Evolutionary conservation across 2,329 filamentous ascomycete species (phyloP), one percentile per base, ranked within the genome.

Genomic region (Epichloe coenophiala): DNA sequence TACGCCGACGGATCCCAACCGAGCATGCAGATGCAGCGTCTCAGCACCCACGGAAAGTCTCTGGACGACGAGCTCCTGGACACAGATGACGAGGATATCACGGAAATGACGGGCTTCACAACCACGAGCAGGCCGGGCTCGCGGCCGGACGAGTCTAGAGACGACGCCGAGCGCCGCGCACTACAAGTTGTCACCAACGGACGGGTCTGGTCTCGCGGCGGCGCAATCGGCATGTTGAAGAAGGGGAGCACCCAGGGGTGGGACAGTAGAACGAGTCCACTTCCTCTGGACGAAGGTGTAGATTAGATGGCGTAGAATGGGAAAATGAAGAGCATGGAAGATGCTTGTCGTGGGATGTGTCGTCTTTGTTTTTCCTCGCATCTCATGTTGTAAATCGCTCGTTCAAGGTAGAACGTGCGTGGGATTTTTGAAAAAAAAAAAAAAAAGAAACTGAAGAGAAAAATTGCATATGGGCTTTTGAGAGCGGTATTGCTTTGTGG

Each of bases 1-100:
- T 80, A 80, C 56, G 71, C 67, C 9, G 76, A 81, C 55, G 67
- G 67, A 41, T 67, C 69, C 47, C 62, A 69, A 27, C 36, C 15
- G 31, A 62, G 67, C 35, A 65, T 73, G 45, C 67, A 70, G 1
- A 67, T 78, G 69, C 68, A 66, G 23, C 69, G 72, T 3, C 66
- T 78, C 13, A 76, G 68, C 54, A 67, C 69, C 1, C 63, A 66
- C 11, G 75, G 75, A 12, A 66, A 66, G 46, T 68, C 67, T 12
- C 55, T 74, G 37, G 71, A 72, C 31, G 65, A 70, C 35, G 69
- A 74, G 39, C 62, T 70, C 21, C 60, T 65, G 27, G 66, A 71
- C 33, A 62, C 71, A 4, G 71, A 69, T 36, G 59, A 68, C 13
- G 61, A 63, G 55, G 64, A 56, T 64, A 44, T 68, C 2, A 17